Conservation (phyloP, 352 stramenopile species). For the Globisporangium spiculum region DNA sequence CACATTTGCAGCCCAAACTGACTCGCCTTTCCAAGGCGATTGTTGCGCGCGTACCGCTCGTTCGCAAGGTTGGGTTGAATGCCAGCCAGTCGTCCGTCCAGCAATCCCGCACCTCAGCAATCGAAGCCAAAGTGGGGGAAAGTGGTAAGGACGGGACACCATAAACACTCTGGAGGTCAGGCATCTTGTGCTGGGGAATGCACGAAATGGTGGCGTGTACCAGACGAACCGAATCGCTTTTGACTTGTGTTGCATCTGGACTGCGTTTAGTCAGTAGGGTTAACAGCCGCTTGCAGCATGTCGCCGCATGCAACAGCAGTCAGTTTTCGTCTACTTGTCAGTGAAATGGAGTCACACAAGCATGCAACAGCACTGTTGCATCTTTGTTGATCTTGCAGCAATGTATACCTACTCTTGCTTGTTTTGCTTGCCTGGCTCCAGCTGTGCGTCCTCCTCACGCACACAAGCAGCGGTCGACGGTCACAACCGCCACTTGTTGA, state of each 20-base stretch:
- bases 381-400: background rate
- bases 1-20: too few relatives aligned
- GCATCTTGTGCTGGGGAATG: background rate
- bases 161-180: background rate
- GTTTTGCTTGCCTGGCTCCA: background rate
- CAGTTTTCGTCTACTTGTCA: background rate
- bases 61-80: too few relatives aligned
- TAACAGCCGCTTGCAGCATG: background rate
- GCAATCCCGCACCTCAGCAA: background rate
- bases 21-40: too few relatives aligned
- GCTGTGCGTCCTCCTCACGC: background rate
- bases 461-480: background rate
- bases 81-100: too few relatives aligned
- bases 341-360: background rate
- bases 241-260: background rate
- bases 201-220: slow-evolving; percentile 3
- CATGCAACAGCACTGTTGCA: too few relatives aligned
- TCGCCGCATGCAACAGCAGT: background rate
- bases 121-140: background rate
- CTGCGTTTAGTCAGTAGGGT: background rate
- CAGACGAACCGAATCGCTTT: background rate
- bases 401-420: background rate
- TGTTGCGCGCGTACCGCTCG: too few relatives aligned
- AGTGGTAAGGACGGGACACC: background rate
- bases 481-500: background rate